Evolutionary conservation across 345 rosid species (phyloP).

Genomic region (Citrus glauca): DNA sequence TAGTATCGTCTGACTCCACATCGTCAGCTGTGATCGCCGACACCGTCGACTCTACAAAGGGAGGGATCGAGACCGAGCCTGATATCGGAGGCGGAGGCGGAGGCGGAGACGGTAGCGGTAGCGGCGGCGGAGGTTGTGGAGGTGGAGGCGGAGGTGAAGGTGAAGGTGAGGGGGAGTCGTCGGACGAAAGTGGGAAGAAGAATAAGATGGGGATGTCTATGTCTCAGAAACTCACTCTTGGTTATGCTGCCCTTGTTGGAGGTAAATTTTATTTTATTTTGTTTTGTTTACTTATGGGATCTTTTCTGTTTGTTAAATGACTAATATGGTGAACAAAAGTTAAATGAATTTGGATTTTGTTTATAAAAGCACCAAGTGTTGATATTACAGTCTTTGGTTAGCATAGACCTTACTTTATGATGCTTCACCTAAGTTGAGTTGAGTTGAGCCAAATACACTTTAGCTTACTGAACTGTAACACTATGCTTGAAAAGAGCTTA

Average conservation of each 20-base stretch:
- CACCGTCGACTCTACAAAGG: constrained; percentile 18
- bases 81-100: constrained; percentile 13
- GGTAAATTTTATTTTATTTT: constrained; percentile 26
- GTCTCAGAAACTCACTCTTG: constrained; percentile 66
- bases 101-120: background rate
- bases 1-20: constrained; percentile 22
- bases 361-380: background rate
- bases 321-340: background rate
- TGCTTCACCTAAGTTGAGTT: background rate
- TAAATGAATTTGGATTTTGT: background rate
- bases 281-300: background rate
- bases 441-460: background rate
- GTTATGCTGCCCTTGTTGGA: constrained; percentile 68
- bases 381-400: background rate
- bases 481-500: background rate
- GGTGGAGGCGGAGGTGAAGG: constrained; percentile 16
- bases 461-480: background rate
- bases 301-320: background rate
- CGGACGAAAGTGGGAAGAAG: constrained; percentile 31
- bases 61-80: constrained; percentile 25
- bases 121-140: constrained; percentile 10
- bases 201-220: constrained; percentile 49
- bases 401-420: background rate
- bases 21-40: constrained; percentile 22
- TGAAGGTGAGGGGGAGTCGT: constrained; percentile 29